Conservation (phyloP, 73 alveolate genomes). For the Stentor coeruleus region DNA sequence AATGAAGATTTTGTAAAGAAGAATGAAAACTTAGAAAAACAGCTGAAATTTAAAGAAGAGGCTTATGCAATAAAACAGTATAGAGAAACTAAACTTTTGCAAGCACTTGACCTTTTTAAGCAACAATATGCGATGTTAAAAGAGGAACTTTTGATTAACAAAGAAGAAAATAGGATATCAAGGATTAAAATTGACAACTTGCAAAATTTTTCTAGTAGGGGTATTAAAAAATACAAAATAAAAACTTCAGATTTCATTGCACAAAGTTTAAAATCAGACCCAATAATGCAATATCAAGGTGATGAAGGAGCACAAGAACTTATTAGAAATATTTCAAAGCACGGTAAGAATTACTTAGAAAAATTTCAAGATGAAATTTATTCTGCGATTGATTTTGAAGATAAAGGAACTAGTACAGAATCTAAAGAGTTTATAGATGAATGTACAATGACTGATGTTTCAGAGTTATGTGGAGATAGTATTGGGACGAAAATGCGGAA, state of each 20-base stretch:
- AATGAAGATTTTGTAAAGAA: background rate
- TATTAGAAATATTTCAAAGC: too few relatives aligned
- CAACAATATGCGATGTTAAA: background rate
- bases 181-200: slow-evolving; percentile 7
- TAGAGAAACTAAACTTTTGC: background rate
- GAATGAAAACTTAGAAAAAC: background rate
- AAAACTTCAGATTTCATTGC: background rate
- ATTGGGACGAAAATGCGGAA: slow-evolving; percentile 13
- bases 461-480: slow-evolving; percentile 2
- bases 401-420: background rate
- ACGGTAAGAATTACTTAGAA: background rate
- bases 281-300: background rate
- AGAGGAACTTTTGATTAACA: slow-evolving; percentile 8
- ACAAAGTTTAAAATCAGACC: background rate
- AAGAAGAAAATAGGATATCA: slow-evolving; percentile 6
- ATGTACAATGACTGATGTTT: background rate
- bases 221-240: background rate
- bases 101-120: background rate
- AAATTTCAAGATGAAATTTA: background rate
- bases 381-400: background rate
- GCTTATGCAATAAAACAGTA: background rate
- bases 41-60: background rate
- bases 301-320: background rate
- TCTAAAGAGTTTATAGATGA: background rate
- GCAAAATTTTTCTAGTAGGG: background rate